Conservation (phyloP, 176 grass and related monocot species). For the Hsuehochloa calcarea region DNA sequence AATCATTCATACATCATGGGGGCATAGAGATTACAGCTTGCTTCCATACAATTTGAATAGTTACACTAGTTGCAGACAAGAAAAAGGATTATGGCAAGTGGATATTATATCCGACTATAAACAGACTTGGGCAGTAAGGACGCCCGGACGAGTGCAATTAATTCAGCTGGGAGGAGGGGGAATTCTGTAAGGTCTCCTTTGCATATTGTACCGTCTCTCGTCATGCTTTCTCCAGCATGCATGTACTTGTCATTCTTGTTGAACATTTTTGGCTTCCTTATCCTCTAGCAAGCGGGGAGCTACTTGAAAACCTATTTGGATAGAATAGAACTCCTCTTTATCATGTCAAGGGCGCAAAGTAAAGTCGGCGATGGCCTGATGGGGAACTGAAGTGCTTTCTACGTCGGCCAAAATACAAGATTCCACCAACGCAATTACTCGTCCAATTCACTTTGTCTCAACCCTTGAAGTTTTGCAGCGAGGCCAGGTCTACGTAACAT, state of each 20-base stretch:
- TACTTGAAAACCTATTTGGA: neutral
- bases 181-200: neutral
- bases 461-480: constrained; percentile 2
- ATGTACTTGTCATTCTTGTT: neutral
- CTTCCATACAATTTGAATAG: no score
- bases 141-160: no score
- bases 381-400: neutral
- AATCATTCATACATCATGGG: no score
- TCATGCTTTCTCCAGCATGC: neutral
- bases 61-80: no score
- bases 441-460: constrained; percentile 12
- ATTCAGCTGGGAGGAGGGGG: no score
- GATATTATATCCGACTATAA: no score
- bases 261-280: constrained; percentile 1
- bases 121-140: no score
- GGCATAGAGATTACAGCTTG: no score
- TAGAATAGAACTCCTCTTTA: neutral
- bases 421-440: neutral
- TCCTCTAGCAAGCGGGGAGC: neutral
- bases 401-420: neutral
- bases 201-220: neutral
- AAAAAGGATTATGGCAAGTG: no score
- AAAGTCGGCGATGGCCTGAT: neutral
- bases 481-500: neutral
- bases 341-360: neutral